Conservation (phyloP, 2,329 filamentous ascomycete species). For the Diaporthe citri region DNA sequence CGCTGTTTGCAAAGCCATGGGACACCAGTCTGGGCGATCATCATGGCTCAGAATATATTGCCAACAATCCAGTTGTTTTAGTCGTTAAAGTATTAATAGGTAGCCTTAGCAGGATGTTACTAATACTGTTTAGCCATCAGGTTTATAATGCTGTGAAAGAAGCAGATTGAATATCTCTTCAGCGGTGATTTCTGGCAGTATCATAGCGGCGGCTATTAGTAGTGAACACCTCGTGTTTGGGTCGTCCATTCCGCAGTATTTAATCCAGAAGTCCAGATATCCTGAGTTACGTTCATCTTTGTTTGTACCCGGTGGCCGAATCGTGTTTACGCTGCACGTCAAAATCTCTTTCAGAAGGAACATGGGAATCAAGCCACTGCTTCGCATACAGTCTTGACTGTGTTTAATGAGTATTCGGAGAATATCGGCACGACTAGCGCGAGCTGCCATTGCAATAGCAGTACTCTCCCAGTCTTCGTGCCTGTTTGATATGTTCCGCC, state of each 20-base stretch:
- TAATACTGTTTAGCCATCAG: background rate
- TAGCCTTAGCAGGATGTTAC: background rate
- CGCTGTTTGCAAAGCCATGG: background rate
- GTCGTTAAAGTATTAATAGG: background rate
- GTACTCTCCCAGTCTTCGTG: background rate
- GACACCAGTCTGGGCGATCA: background rate
- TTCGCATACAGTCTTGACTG: background rate
- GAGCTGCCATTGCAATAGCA: background rate
- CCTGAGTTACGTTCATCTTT: too few species aligned
- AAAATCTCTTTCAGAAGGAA: background rate
- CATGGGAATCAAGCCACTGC: background rate
- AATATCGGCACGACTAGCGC: background rate
- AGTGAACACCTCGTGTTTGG: background rate
- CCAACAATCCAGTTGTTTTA: background rate
- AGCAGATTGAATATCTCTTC: background rate
- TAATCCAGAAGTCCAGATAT: too few species aligned
- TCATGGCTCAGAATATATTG: background rate
- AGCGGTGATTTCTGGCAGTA: accelerated
- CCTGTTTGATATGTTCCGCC: background rate
- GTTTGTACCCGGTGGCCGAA: too few species aligned
- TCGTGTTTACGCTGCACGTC: too few species aligned
- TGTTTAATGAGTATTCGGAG: background rate
- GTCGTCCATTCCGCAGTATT: background rate
- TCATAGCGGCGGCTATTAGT: background rate
- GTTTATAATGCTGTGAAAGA: background rate